Base-by-base conservation (phyloP, 2,329 filamentous ascomycete species). In the Phaeosphaeriaceae sp. region DNA sequence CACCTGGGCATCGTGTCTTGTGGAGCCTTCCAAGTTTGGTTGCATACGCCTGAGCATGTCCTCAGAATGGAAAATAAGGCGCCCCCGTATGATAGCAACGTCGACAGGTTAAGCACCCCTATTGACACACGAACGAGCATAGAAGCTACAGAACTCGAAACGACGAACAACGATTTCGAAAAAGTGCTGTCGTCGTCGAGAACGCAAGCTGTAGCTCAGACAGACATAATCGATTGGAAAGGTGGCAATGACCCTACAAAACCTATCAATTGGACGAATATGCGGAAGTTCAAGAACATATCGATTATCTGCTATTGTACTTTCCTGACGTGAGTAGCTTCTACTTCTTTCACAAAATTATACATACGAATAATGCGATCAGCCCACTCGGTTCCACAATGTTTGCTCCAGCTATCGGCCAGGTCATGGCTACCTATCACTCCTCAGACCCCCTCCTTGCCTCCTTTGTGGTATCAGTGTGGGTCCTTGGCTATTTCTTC, bases 341-440 rank as follows among this genome's bases (percentile, higher is more conserved):
- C 23, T 26, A 11, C 20, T 9, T 3, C 9, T 3, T 21, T 18
- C 36, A 17, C 3, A 17, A 9, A 35, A n/a, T 8, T 11, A n/a
- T 16, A 7, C 9, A 7, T 18, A 13, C 18, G 18, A 21, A 15
- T 16, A 38, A 21, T 5, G 35, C 9, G 7, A 21, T 18, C 21
- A 67, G 60, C 3, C 62, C 64, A 3, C 69, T 84, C 2, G 81
- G 77, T 2, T 79, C 77, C 1, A 78, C 75, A 6, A 88, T 89
- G 75, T 86, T 89, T 61, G 53, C 58, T 3, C 55, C 58, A 16
- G 46, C 52, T 11, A 54, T 55, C 28, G 44, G 32, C n/a, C 32
- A 56, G 2, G 74, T 89, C 0, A 80, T 87, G 76, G 37, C 55
- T 2, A 84, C 88, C 29, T 89, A 89, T 64, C 47, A 78, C 29